Percentiles rank a stretch among this genome's conserved stretches.
Conservation (phyloP, 1,139 yeast species). For the Suhomyces chickasaworum region DNA sequence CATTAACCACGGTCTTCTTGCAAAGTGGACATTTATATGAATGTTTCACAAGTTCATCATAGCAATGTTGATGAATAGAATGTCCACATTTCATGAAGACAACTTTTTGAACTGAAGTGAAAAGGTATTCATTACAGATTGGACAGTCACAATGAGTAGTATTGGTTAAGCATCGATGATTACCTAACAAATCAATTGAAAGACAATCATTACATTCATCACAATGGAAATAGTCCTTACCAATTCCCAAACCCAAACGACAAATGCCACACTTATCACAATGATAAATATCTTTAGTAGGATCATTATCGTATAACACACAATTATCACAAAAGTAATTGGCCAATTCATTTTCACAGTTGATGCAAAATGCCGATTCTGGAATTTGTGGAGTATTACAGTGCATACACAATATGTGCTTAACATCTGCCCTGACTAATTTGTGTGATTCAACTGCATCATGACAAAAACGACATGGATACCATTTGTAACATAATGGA, state of each 20-base stretch:
- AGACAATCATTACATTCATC: constrained; percentile 88
- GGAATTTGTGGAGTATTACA: constrained; percentile 80
- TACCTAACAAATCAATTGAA: constrained; percentile 72
- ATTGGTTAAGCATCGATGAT: constrained; percentile 82
- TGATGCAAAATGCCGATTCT: constrained; percentile 59
- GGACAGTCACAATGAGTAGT: constrained; percentile 93
- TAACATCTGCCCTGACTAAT: constrained; percentile 62
- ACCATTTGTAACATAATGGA: constrained; percentile 72
- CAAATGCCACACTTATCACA: constrained; percentile 94
- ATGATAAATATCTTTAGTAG: constrained; percentile 80
- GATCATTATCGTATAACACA: constrained; percentile 82
- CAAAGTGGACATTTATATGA: constrained; percentile 92
- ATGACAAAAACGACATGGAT: constrained; percentile 83
- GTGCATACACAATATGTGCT: constrained; percentile 75
- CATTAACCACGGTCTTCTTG: constrained; percentile 77
- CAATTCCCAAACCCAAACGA: constrained; percentile 83
- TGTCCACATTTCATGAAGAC: constrained; percentile 96
- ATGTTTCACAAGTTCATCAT: constrained; percentile 74
- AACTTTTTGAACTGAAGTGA: constrained; percentile 80
- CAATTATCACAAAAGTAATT: constrained; percentile 77
- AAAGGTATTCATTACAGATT: constrained; percentile 88
- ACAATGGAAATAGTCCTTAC: constrained; percentile 89
- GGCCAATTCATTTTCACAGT: constrained; percentile 69
- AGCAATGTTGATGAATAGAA: constrained; percentile 85
- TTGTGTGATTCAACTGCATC: constrained; percentile 64